A percentile compares a stretch with the other conserved stretches of the same genome.
These are phyloP conservation scores for Daldinia loculata DNA, from an alignment of 495 filamentous ascomycete species.

Conservation along the genomic window DNA sequence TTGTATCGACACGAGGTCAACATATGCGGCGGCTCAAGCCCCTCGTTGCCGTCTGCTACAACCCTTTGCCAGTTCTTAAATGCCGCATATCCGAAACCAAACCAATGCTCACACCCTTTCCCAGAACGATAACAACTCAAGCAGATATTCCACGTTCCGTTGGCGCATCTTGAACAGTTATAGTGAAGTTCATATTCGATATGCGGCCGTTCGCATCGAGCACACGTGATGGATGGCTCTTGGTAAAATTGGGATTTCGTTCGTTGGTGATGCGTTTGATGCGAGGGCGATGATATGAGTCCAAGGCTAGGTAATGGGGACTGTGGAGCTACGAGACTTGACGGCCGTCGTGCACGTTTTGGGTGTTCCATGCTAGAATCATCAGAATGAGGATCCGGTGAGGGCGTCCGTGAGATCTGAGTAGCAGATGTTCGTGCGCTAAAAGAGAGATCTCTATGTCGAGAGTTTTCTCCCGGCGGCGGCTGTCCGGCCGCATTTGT, in stretches of 20 bases:
- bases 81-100: slow-evolving; percentile 74
- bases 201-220: slow-evolving; percentile 67
- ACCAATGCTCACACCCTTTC: slow-evolving; percentile 81
- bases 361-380: slow-evolving; percentile 32
- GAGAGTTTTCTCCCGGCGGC: slow-evolving; percentile 9
- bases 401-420: slow-evolving; percentile 37
- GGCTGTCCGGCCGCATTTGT: slow-evolving; percentile 17
- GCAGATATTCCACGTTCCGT: slow-evolving; percentile 80
- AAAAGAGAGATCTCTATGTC: slow-evolving; percentile 43
- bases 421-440: slow-evolving; percentile 40
- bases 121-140: slow-evolving; percentile 76
- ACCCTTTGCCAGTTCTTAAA: slow-evolving; percentile 63
- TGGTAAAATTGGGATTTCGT: slow-evolving; percentile 59
- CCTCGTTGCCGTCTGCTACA: slow-evolving; percentile 33
- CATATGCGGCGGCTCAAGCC: slow-evolving; percentile 67
- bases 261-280: slow-evolving; percentile 41
- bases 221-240: slow-evolving; percentile 78
- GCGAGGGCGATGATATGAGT: slow-evolving; percentile 40
- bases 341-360: slow-evolving; percentile 38
- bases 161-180: slow-evolving; percentile 72
- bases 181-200: slow-evolving; percentile 87
- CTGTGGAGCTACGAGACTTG: slow-evolving; percentile 36
- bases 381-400: slow-evolving; percentile 32
- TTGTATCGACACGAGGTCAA: slow-evolving; percentile 72
- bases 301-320: slow-evolving; percentile 45